Percentiles rank a stretch among this genome's conserved stretches.
phyloP scores from a whole-genome alignment of 1,139 yeast species.

The Diutina siamensis region DNA sequence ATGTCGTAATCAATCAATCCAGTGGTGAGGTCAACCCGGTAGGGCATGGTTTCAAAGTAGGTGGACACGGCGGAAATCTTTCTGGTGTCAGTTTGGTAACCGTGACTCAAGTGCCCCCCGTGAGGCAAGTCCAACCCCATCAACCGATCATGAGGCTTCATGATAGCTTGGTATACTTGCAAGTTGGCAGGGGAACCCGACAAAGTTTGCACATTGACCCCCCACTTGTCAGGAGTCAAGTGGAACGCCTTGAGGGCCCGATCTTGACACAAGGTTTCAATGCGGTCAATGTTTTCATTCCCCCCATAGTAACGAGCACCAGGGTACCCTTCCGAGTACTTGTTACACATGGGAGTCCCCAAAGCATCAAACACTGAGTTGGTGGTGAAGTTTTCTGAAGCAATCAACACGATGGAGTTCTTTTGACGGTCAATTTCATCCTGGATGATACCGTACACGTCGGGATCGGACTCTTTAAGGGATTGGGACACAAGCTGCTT shows the following conservation, averaged over 20 bases:
- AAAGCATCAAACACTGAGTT: slow-evolving; percentile 87
- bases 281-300: slow-evolving; percentile 84
- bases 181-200: slow-evolving; percentile 96
- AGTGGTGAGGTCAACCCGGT: slow-evolving; percentile 72
- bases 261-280: slow-evolving; percentile 80
- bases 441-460: slow-evolving; percentile 63
- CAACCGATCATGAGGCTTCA: slow-evolving; percentile 84
- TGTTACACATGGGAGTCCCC: slow-evolving; percentile 95
- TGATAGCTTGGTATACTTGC: slow-evolving; percentile 84
- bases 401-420: slow-evolving; percentile 82
- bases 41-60: slow-evolving; percentile 96
- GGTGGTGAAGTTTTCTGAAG: slow-evolving; percentile 92
- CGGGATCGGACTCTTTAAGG: slow-evolving; percentile 46
- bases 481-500: slow-evolving; percentile 1
- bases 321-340: slow-evolving; percentile 97
- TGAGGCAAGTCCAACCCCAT: slow-evolving; percentile 97
- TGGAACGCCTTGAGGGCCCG: slow-evolving; percentile 83
- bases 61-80: slow-evolving; percentile 87
- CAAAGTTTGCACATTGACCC: slow-evolving; percentile 88
- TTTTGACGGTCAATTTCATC: slow-evolving; percentile 77
- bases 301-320: slow-evolving; percentile 98
- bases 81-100: slow-evolving; percentile 81
- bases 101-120: slow-evolving; percentile 95
- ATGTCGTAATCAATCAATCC: slow-evolving; percentile 89
- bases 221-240: slow-evolving; percentile 75